Percentiles rank a stretch among this genome's conserved stretches.
These are phyloP conservation scores for Venturia asperata DNA, from an alignment of 2,329 filamentous ascomycete genomes.

Conservation along the genomic window DNA sequence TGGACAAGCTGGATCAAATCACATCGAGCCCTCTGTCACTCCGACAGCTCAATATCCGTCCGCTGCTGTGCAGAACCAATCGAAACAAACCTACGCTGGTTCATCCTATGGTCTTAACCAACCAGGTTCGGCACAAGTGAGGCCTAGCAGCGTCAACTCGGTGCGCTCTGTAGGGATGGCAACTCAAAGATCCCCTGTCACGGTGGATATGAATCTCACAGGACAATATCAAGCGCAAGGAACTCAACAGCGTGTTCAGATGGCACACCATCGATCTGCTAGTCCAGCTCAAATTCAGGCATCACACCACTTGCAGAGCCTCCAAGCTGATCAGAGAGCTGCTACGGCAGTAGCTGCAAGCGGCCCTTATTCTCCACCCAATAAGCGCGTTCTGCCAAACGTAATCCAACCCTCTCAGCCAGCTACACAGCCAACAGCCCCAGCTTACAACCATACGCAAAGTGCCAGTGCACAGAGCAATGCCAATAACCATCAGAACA, in stretches of 20 bases:
- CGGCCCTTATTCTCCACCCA: slow-evolving; percentile 1
- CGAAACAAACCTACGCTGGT: slow-evolving; percentile 5
- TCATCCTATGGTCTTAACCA: slow-evolving; percentile 1
- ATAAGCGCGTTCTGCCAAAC: slow-evolving; percentile 13
- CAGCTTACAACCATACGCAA: slow-evolving; percentile 15
- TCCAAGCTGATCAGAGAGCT: slow-evolving; percentile 13
- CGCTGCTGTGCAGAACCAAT: slow-evolving; percentile 11
- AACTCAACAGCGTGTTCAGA: slow-evolving; percentile 22
- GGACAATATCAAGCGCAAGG: slow-evolving; percentile 27
- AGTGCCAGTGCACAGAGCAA: slow-evolving; percentile 24
- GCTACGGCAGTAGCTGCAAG: background rate
- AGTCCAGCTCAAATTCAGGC: slow-evolving; percentile 29
- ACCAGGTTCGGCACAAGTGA: background rate
- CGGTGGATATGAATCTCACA: slow-evolving; percentile 19
- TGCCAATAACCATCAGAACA: background rate
- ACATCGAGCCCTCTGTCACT: slow-evolving; percentile 4
- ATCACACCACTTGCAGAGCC: slow-evolving; percentile 20
- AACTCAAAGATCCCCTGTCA: slow-evolving; percentile 26
- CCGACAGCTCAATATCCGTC: slow-evolving; percentile 2
- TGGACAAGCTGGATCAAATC: slow-evolving; percentile 5
- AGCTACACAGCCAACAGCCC: background rate
- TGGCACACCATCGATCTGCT: slow-evolving; percentile 27
- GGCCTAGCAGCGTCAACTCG: slow-evolving; percentile 20
- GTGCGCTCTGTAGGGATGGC: slow-evolving; percentile 25
- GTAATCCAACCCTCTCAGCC: slow-evolving; percentile 17